These are phyloP conservation scores for Terfezia boudieri DNA, from an alignment of 495 filamentous ascomycete species.

Conservation along the genomic window DNA sequence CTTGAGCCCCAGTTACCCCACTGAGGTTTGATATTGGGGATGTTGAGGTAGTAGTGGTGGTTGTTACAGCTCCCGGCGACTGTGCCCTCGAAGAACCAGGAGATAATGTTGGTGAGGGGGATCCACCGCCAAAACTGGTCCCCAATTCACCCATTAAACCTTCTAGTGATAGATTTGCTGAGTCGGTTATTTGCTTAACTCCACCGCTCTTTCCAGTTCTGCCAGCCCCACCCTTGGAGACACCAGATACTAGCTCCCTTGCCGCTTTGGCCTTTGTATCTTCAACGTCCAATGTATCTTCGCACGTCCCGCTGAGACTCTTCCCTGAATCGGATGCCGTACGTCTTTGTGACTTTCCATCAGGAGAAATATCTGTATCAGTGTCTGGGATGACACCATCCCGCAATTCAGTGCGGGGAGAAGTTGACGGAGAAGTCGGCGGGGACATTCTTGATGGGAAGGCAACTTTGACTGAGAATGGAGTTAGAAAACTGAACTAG, in stretches of 20 bases:
- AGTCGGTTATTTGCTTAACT: neutral
- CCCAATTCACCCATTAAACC: neutral
- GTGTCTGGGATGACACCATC: no score
- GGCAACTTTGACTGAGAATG: neutral
- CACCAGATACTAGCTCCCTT: neutral
- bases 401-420: neutral
- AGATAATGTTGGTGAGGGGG: neutral
- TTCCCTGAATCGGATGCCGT: neutral
- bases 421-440: neutral
- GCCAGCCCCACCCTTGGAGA: neutral
- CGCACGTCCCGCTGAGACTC: neutral
- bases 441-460: neutral
- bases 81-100: neutral
- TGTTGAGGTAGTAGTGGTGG: neutral
- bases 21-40: neutral
- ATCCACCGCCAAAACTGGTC: neutral
- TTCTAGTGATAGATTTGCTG: no score
- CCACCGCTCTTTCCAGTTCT: neutral
- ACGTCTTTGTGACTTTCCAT: neutral
- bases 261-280: neutral
- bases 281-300: neutral
- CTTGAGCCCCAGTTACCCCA: neutral
- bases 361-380: no score
- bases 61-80: neutral
- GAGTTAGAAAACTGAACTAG: neutral